Conservation (phyloP, 2,329 filamentous ascomycete species). For the Sclerotinia glacialis region DNA sequence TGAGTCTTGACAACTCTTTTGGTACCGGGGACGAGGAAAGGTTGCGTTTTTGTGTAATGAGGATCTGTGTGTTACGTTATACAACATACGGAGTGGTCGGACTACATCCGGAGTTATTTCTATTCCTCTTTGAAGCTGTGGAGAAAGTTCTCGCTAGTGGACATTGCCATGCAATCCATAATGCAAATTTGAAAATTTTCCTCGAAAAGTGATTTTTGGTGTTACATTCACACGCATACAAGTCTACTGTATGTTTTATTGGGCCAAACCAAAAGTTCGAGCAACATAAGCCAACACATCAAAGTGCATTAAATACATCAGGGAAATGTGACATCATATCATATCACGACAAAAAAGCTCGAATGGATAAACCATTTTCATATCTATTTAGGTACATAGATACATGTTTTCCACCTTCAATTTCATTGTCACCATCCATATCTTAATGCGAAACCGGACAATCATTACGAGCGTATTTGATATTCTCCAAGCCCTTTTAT, state of each 20-base stretch:
- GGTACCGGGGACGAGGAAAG: not conserved
- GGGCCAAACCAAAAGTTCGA: not conserved
- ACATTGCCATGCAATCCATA: not conserved
- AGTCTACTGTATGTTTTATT: conserved; percentile 7
- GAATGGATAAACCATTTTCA: not conserved
- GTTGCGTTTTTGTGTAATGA: not conserved
- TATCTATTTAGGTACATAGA: not conserved
- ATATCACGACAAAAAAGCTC: not conserved
- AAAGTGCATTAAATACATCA: not conserved
- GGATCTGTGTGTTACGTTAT: conserved; percentile 4
- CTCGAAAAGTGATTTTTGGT: not conserved
- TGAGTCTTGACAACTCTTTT: not conserved
- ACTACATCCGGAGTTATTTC: not conserved
- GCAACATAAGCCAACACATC: conserved; percentile 16
- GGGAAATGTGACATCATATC: not conserved
- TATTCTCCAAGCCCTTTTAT: no score
- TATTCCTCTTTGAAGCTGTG: not conserved
- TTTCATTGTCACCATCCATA: no score
- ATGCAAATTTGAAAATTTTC: not conserved
- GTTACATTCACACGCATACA: not conserved
- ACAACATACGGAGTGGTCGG: not conserved
- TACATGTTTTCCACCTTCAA: not conserved
- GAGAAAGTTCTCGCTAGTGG: conserved; percentile 4
- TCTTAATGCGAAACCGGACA: no score
- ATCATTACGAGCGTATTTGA: no score